Evolutionary conservation across 2,329 filamentous ascomycete genomes (phyloP), one percentile per base, ranked within the genome.

Genomic region (Trichoderma koningiopsis): DNA sequence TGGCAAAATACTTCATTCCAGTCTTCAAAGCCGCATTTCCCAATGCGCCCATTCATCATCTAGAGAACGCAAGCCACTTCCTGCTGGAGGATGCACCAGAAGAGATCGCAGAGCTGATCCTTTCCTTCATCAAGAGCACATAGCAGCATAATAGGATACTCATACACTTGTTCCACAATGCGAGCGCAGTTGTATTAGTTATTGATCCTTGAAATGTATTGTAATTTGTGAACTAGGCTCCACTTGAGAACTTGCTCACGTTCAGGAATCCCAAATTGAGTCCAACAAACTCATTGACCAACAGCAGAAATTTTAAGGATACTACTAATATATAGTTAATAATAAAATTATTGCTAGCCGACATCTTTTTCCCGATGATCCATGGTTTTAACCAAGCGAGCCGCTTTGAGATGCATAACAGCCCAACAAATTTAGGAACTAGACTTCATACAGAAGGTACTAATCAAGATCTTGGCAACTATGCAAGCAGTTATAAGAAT

Each of bases 1-100:
- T 57, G 6, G 55, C 55, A 22, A 57, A 57, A 7, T 57, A 57
- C 27, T 33, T 57, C 31, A 27, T 57, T 19, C 55, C 55, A 19
- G 55, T 57, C n/a, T 57, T 57, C 55, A 57, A 57, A 27, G 55
- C 55, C 11, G 55, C 55, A 33, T 33, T 57, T 57, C 55, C 55
- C 14, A 19, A 57, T 8, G 55, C 55, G 0, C 55, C n/a, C 27
- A 57, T 57, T 33, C 55, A 57, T 57, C 31, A 33, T 22, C 55
- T 57, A 10, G 55, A 57, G 19, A 57, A 57, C 7, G 55, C 55
- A 16, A 57, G 27, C 27, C 55, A 57, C 27, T 57, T 57, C n/a
- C 31, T 57, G 55, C 27, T 57, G 4, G 47, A 49, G 7, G 47
- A 49, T 16, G n/a, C 47, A 24, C 47, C 47, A 24, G 47, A 49